Evolutionary conservation across 129 eudicot genomes (phyloP).

Genomic region (Centaurea solstitialis): DNA sequence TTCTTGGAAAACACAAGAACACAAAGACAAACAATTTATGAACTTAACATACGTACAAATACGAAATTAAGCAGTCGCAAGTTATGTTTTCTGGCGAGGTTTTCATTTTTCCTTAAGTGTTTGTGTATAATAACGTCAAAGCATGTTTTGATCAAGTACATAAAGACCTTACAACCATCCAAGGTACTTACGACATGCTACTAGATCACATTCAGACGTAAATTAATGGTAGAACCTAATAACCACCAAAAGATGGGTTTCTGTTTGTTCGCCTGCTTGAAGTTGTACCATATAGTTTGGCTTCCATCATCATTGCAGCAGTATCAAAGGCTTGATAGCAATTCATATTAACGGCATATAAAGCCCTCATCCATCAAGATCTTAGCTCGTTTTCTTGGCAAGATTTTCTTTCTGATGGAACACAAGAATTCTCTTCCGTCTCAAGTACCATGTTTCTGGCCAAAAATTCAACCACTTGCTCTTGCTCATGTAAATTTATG

Average conservation of each 20-base stretch:
- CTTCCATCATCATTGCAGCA: too few species aligned
- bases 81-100: neutral
- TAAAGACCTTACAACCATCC: neutral
- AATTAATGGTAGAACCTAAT: neutral
- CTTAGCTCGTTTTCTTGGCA: too few species aligned
- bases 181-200: neutral
- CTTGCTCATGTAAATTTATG: too few species aligned
- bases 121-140: neutral
- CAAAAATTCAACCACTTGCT: too few species aligned
- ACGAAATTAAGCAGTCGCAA: constrained; percentile 8
- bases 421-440: too few species aligned
- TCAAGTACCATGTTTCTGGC: too few species aligned
- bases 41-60: constrained; percentile 7
- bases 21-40: constrained; percentile 19
- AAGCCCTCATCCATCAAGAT: too few species aligned
- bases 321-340: too few species aligned
- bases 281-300: too few species aligned
- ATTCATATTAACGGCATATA: too few species aligned
- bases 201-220: neutral
- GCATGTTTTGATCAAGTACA: neutral
- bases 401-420: too few species aligned
- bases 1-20: constrained; percentile 17
- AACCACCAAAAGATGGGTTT: neutral
- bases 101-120: neutral
- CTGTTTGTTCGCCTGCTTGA: neutral